Evolutionary conservation across 2,329 filamentous ascomycete genomes (phyloP), one percentile per base, ranked within the genome.

Genomic region (Huntiella bhutanensis): DNA sequence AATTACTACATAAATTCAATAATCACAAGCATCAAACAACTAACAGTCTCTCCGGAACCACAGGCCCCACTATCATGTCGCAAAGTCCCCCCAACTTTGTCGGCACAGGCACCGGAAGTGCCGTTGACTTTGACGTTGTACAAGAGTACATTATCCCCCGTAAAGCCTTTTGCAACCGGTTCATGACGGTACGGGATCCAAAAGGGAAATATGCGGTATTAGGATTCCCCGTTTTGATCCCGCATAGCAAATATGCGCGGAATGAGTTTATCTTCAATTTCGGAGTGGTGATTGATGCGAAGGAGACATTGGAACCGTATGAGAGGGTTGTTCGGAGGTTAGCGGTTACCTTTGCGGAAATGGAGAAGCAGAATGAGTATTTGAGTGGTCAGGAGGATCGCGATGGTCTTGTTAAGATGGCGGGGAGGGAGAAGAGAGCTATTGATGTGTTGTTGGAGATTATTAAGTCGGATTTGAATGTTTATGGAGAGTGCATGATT

Each of bases 201-300:
- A 71, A 75, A 47, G 68, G 69, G 54, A 74, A 74, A 53, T 81
- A 87, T 61, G 77, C 79, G 49, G 76, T 98, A 47, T 71, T 98
- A 33, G 85, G 87, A 12, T 85, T 86, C 55, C 91, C 91, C 0
- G 80, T 96, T 45, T 88, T 85, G 58, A 84, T 96, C 57, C 76
- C 80, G 44, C 75, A 86, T 52, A 72, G 77, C 47, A 80, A 80
- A 54, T 94, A 96, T 58, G 76, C 81, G 57, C 80, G 91, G 49
- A 94, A 94, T 62, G 84, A 93, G 61, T 96, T 95, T 67, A 94
- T 95, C 58, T 98, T 96, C 73, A 96, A 96, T 62, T 94, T 96
- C 58, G 86, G 85, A 49, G 68, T 96, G 39, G 80, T 94, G 22
- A 69, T 94, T 43, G 73, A 81, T 43, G 62, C 63, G 41, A 67